Percentiles rank a stretch among this genome's conserved stretches.
phyloP scores from a whole-genome alignment of 768 basidiomycete species.

The Pleurotus sapidus region DNA sequence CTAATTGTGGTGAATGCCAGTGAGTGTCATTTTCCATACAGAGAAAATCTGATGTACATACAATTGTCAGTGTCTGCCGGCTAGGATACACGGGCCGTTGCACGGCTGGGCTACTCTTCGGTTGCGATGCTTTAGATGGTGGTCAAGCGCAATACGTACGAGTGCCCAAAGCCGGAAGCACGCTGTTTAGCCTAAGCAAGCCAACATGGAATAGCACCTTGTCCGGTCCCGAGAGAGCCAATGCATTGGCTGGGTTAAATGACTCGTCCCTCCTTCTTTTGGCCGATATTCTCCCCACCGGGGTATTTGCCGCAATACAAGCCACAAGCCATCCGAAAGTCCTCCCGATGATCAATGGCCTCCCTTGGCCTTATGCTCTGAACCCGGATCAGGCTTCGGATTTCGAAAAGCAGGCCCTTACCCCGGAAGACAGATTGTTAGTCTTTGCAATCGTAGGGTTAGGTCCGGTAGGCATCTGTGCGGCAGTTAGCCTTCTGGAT shows the following conservation, averaged over 20 bases:
- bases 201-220: slow-evolving; percentile 44
- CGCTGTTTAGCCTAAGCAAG: slow-evolving; percentile 61
- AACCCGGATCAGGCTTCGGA: slow-evolving; percentile 18
- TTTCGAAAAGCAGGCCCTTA: slow-evolving; percentile 29
- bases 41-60: neutral
- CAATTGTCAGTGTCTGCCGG: slow-evolving; percentile 54
- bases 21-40: slow-evolving; percentile 30
- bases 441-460: slow-evolving; percentile 71
- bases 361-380: slow-evolving; percentile 55
- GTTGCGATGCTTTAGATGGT: slow-evolving; percentile 62
- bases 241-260: slow-evolving; percentile 39
- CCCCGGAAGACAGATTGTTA: slow-evolving; percentile 45
- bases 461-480: slow-evolving; percentile 78
- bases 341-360: slow-evolving; percentile 53
- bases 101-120: slow-evolving; percentile 58
- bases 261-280: slow-evolving; percentile 70
- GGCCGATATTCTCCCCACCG: slow-evolving; percentile 79
- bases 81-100: slow-evolving; percentile 75
- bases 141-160: slow-evolving; percentile 81
- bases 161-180: slow-evolving; percentile 78
- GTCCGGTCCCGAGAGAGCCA: slow-evolving; percentile 30
- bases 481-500: slow-evolving; percentile 63
- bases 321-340: slow-evolving; percentile 72
- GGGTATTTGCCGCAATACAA: slow-evolving; percentile 73
- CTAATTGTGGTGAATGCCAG: slow-evolving; percentile 87